phyloP scores from a whole-genome alignment of 108 stramenopile genomes.

The Asterionellopsis glacialis region DNA sequence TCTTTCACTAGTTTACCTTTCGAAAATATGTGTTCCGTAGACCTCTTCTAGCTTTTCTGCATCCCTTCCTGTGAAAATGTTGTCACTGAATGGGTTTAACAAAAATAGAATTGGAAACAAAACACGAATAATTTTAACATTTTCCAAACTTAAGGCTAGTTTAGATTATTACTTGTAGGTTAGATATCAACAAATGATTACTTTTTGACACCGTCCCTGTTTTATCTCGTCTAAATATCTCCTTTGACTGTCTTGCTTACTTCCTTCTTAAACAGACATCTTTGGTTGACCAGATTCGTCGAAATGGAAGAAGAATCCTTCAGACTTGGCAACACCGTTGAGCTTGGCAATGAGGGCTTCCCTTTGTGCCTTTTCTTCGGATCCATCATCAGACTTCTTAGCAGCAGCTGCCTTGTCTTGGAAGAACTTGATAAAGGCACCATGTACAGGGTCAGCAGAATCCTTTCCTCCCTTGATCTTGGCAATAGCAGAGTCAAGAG shows the following conservation, averaged over 20 bases:
- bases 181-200: no score
- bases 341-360: constrained; percentile 70
- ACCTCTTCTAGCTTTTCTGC: no score
- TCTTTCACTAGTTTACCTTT: no score
- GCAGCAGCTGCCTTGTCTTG: constrained; percentile 63
- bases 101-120: no score
- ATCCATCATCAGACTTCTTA: constrained; percentile 56
- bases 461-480: constrained; percentile 53
- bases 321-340: constrained; percentile 68
- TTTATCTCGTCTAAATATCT: not conserved
- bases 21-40: no score
- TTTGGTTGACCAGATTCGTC: constrained; percentile 64
- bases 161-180: no score
- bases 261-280: constrained; percentile 45
- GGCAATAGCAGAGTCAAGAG: constrained; percentile 61
- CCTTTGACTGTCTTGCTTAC: not conserved
- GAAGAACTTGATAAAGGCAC: constrained; percentile 74
- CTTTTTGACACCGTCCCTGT: not conserved
- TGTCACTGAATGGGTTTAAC: no score
- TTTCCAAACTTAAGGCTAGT: no score
- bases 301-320: constrained; percentile 74
- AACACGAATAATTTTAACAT: no score
- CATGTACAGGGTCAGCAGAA: constrained; percentile 61
- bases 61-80: no score
- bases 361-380: constrained; percentile 55